These are phyloP conservation scores for Hericium alpestre DNA, from an alignment of 768 basidiomycete genomes.

Conservation along the genomic window DNA sequence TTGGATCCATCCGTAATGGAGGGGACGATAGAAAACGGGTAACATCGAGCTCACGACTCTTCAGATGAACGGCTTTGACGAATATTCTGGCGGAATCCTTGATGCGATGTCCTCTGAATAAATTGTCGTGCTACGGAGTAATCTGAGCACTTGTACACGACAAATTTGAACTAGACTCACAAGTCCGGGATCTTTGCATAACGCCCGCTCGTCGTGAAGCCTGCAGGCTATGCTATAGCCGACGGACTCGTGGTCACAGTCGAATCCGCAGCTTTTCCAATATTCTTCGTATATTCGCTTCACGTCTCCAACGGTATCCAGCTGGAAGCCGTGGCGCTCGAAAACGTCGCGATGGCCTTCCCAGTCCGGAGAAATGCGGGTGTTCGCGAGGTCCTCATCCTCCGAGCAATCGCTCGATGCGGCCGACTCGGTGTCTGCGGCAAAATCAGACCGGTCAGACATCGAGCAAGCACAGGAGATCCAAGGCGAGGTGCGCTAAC, in stretches of 20 bases:
- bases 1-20: constrained; percentile 42
- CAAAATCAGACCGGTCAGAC: neutral
- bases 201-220: constrained; percentile 39
- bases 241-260: constrained; percentile 16
- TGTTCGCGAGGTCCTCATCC: constrained; percentile 33
- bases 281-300: constrained; percentile 41
- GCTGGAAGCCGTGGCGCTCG: constrained; percentile 41
- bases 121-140: constrained; percentile 46
- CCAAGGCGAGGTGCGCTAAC: no score
- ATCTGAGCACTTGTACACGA: neutral
- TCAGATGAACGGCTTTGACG: constrained; percentile 56
- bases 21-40: constrained; percentile 46
- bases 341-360: constrained; percentile 39
- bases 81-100: constrained; percentile 44
- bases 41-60: constrained; percentile 53
- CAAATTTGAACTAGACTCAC: constrained; percentile 29
- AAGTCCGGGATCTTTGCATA: constrained; percentile 64
- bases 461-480: neutral
- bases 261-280: constrained; percentile 17
- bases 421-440: neutral
- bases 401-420: constrained; percentile 19
- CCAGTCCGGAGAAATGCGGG: constrained; percentile 55
- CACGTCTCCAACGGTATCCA: constrained; percentile 63
- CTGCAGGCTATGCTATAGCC: constrained; percentile 25
- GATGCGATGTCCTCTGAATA: constrained; percentile 56